Base-by-base conservation (phyloP, 768 basidiomycete genomes). In the Tephrocybe sp. region DNA sequence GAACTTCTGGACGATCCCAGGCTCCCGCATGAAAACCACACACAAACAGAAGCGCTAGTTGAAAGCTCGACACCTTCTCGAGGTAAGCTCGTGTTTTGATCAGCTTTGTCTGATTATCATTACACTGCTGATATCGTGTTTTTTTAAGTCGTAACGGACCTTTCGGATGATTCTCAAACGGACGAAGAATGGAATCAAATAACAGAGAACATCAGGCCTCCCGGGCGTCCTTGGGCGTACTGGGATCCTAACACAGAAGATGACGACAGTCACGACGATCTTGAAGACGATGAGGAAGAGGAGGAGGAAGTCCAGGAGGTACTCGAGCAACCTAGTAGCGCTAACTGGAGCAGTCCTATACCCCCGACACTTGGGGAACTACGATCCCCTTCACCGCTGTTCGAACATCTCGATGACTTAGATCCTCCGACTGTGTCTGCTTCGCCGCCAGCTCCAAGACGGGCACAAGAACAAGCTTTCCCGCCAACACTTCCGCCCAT, bases 401-500 rank as follows among this genome's bases (percentile, higher is more conserved):
- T 57, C 41, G 41, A 53, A 13, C 49, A 38, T 27, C 51, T 56
- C 22, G 44, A 49, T 1, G 44, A 52, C 15, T 16, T 56, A 5
- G 38, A 52, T 25, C 24, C 38, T 3, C 43, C 28, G 21, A 37
- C 28, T 34, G 22, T 38, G 2, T 38, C 45, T 21, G 22, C 19
- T 7, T 19, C 45, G 18, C 24, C 36, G n/a, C 16, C 18, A 15
- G 5, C n/a, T 4, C 16, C 34, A 11, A 37, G 22, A 16, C 37
- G 24, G 32, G 21, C 6, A 0, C 32, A 26, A 13, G 42, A 44
- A 32, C 25, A 37, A 26, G 42, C 27, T 0, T 25, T 46, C 34
- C 57, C 57, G 3, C 57, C 57, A 6, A 58, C 43, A 1, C 13
- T 58, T 6, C 57, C 55, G 1, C 51, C 55, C 6, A 56, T 56